These are phyloP conservation scores for Saturnispora besseyi DNA, from an alignment of 805 yeast genomes.

Conservation along the genomic window DNA sequence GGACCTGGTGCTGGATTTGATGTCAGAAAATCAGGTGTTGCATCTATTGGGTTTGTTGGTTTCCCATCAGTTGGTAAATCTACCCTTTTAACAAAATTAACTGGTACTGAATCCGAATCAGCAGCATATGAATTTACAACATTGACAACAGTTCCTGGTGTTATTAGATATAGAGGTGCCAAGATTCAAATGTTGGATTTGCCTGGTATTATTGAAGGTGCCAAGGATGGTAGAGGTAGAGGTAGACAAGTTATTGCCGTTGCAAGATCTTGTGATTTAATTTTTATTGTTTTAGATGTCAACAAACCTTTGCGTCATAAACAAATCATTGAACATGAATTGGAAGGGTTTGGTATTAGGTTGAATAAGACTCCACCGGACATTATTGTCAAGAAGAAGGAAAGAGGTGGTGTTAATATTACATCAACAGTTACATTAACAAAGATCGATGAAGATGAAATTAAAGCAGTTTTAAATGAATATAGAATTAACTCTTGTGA, in stretches of 20 bases:
- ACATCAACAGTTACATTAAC: constrained; percentile 91
- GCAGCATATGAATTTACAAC: constrained; percentile 98
- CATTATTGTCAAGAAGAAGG: constrained; percentile 84
- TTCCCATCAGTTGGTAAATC: constrained; percentile 94
- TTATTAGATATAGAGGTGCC: constrained; percentile 92
- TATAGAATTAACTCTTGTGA: constrained; percentile 94
- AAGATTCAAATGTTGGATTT: constrained; percentile 92
- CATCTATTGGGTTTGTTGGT: constrained; percentile 95
- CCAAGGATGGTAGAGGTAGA: constrained; percentile 86
- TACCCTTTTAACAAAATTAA: constrained; percentile 75
- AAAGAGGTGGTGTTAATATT: constrained; percentile 90
- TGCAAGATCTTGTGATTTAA: constrained; percentile 92
- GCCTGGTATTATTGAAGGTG: constrained; percentile 88
- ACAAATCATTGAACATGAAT: constrained; percentile 84
- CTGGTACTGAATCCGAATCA: constrained; percentile 96
- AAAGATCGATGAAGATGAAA: constrained; percentile 84
- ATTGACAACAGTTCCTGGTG: constrained; percentile 95
- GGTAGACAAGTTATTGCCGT: constrained; percentile 98
- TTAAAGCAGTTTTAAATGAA: constrained; percentile 92
- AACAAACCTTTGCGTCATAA: constrained; percentile 94
- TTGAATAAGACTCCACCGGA: constrained; percentile 90
- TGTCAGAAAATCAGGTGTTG: constrained; percentile 98
- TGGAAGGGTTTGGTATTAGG: constrained; percentile 96
- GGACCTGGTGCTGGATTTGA: constrained; percentile 94
- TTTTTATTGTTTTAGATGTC: constrained; percentile 91